These are phyloP conservation scores for Lactarius sanguifluus DNA, from an alignment of 768 basidiomycete genomes.

Conservation along the genomic window DNA sequence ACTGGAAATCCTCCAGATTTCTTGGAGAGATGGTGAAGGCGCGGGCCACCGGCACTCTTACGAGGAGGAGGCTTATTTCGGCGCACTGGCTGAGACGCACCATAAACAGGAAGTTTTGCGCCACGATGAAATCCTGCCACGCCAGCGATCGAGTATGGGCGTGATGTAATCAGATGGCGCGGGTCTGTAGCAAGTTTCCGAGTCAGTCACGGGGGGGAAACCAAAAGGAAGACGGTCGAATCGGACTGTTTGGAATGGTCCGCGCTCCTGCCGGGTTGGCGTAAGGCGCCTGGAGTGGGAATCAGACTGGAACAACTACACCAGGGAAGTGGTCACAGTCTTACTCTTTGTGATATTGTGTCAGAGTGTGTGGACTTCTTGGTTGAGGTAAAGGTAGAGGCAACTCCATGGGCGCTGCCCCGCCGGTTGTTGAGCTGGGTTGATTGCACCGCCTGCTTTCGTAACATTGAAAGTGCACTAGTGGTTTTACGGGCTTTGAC, in stretches of 20 bases:
- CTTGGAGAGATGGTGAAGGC: background rate
- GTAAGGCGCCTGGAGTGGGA: background rate
- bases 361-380: slow-evolving; percentile 1
- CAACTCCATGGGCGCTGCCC: background rate
- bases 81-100: slow-evolving; percentile 7
- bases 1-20: background rate
- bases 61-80: slow-evolving; percentile 15
- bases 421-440: background rate
- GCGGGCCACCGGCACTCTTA: slow-evolving; percentile 7
- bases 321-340: background rate
- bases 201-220: background rate
- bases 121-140: slow-evolving; percentile 23
- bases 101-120: slow-evolving; percentile 1
- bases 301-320: slow-evolving; percentile 7
- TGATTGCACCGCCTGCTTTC: slow-evolving; percentile 6
- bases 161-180: slow-evolving; percentile 17
- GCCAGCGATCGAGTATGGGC: slow-evolving; percentile 16
- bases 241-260: slow-evolving; percentile 4
- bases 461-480: slow-evolving; percentile 4
- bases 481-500: slow-evolving; percentile 20
- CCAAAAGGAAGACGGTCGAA: background rate
- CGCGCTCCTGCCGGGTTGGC: background rate
- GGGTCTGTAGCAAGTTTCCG: background rate
- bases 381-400: background rate
- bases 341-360: slow-evolving; percentile 5